Conservation (phyloP, 1,284 basidiomycete species). For the Singerocomus inundabilis region DNA sequence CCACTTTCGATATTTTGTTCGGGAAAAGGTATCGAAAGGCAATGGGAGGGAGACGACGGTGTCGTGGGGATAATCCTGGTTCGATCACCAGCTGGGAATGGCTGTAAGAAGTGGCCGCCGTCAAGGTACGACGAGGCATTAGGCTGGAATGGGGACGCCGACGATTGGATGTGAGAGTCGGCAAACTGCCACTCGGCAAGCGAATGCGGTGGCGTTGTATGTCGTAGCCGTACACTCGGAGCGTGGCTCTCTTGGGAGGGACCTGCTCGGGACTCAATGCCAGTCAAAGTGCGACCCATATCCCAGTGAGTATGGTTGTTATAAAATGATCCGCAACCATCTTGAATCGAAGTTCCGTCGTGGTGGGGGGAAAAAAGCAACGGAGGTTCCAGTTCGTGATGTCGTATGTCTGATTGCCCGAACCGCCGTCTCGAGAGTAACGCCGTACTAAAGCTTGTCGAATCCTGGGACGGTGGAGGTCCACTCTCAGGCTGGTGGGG, state of each 20-base stretch:
- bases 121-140: background rate
- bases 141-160: constrained; percentile 1
- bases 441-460: background rate
- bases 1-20: constrained; percentile 2
- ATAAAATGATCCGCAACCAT: background rate
- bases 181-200: constrained; percentile 11
- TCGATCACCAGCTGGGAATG: constrained; percentile 7
- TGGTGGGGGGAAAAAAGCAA: background rate
- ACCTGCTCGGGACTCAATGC: background rate
- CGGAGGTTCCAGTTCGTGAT: background rate
- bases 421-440: background rate
- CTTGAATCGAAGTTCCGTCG: background rate
- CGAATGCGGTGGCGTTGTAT: background rate
- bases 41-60: background rate
- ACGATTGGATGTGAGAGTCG: background rate
- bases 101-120: background rate
- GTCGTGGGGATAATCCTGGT: background rate
- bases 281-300: background rate
- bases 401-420: background rate
- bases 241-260: constrained; percentile 1
- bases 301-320: constrained; percentile 5
- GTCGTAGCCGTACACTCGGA: constrained; percentile 3
- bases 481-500: background rate
- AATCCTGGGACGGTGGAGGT: constrained; percentile 3
- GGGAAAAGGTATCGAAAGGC: background rate